phyloP scores from a whole-genome alignment of 257 asterid species.

The Primulina eburnea region DNA sequence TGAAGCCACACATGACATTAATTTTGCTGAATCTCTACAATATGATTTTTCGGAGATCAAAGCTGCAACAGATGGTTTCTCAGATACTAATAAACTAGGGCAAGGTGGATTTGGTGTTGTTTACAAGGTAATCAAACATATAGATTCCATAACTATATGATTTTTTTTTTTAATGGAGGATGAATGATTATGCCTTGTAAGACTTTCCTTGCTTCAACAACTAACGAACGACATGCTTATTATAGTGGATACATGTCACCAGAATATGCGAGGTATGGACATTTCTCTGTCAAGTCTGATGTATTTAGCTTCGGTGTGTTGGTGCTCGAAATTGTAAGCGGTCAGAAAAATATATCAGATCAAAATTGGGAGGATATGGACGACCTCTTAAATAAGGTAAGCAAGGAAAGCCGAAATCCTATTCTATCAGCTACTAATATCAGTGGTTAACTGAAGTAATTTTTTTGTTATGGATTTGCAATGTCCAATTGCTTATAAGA shows the following conservation, averaged over 20 bases:
- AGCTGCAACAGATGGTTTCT: slow-evolving; percentile 33
- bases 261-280: slow-evolving; percentile 39
- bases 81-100: slow-evolving; percentile 32
- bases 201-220: no score
- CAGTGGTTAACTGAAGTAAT: no score
- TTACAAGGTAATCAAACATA: slow-evolving; percentile 27
- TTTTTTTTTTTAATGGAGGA: no score
- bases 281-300: slow-evolving; percentile 42
- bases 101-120: slow-evolving; percentile 42
- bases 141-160: neutral
- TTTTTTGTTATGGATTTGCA: no score
- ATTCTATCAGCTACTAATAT: no score
- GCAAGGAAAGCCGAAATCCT: neutral
- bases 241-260: no score
- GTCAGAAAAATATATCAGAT: slow-evolving; percentile 25
- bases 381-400: slow-evolving; percentile 37
- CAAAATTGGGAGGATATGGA: slow-evolving; percentile 21
- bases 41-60: slow-evolving; percentile 29
- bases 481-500: no score
- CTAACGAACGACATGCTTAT: no score
- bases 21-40: slow-evolving; percentile 25
- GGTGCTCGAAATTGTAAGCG: slow-evolving; percentile 44
- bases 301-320: slow-evolving; percentile 52
- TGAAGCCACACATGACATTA: slow-evolving; percentile 19
- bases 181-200: no score